phyloP scores from a whole-genome alignment of 2,329 filamentous ascomycete genomes.

The Claviceps quebecensis region DNA sequence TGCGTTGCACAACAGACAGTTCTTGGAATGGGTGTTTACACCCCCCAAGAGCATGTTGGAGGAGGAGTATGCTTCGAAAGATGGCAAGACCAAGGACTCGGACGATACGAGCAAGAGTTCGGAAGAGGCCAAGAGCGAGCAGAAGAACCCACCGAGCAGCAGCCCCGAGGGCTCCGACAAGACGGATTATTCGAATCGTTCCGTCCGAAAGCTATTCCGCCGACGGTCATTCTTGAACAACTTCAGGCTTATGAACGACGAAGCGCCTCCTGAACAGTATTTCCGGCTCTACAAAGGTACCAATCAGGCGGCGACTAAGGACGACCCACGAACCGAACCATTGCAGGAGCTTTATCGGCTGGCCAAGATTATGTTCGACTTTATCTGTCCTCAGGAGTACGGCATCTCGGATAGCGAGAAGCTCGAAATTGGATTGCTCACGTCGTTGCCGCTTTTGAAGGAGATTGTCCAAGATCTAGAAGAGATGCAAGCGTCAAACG shows the following conservation, averaged over 20 bases:
- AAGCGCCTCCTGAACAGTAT: constrained; percentile 55
- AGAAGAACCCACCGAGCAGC: constrained; percentile 12
- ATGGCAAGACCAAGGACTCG: constrained; percentile 26
- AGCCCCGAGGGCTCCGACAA: constrained; percentile 25
- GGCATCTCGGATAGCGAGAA: constrained; percentile 93
- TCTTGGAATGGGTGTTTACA: constrained; percentile 94
- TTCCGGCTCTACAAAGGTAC: constrained; percentile 81
- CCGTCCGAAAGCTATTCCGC: constrained; percentile 38
- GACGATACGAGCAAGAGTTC: constrained; percentile 23
- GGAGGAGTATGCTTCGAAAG: constrained; percentile 43
- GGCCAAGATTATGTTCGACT: constrained; percentile 92
- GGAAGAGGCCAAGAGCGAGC: constrained; percentile 23
- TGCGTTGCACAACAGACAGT: constrained; percentile 88
- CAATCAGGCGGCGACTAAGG: constrained; percentile 53
- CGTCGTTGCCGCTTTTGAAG: constrained; percentile 81
- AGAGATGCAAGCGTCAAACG: constrained; percentile 87
- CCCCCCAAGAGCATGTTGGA: constrained; percentile 67
- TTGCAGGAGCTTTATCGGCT: constrained; percentile 86
- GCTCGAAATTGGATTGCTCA: constrained; percentile 92
- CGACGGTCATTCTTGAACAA: constrained; percentile 46
- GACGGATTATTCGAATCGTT: constrained; percentile 24
- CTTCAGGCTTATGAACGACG: constrained; percentile 34
- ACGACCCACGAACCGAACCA: constrained; percentile 73
- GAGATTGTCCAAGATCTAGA: constrained; percentile 96
- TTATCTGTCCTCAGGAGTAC: constrained; percentile 96